A percentile compares a stretch with the other conserved stretches of the same genome.
Conservation (phyloP, 2,329 filamentous ascomycete species). For the Colletotrichum australisinense region DNA sequence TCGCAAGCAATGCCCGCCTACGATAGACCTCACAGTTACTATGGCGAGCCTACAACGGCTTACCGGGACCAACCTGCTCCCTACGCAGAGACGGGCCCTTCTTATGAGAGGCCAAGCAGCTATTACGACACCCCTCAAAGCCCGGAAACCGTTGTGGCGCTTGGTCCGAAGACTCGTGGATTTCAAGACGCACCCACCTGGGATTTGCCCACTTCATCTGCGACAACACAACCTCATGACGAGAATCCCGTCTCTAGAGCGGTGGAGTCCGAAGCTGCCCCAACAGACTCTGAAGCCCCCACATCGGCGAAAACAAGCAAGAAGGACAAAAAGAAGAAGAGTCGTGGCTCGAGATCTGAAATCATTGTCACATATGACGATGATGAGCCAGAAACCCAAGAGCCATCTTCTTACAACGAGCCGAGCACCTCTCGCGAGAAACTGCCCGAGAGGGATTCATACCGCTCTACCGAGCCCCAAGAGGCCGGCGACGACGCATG, state of each 20-base stretch:
- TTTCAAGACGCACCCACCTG: constrained; percentile 11
- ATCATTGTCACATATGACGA: constrained; percentile 43
- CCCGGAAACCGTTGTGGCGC: constrained; percentile 28
- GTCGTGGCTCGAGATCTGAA: constrained; percentile 46
- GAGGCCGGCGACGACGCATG: constrained; percentile 39
- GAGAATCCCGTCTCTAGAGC: not conserved
- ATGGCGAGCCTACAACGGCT: not conserved
- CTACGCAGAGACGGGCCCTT: not conserved
- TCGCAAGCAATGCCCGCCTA: not conserved
- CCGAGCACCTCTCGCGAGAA: not conserved
- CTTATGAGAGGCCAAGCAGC: constrained; percentile 4
- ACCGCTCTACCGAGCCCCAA: constrained; percentile 35
- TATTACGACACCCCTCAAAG: constrained; percentile 10
- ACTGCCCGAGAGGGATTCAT: constrained; percentile 13
- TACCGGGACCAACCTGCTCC: not conserved
- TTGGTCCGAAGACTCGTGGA: constrained; percentile 10
- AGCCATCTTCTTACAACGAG: not conserved
- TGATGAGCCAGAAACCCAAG: constrained; percentile 34
- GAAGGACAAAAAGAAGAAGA: constrained; percentile 54
- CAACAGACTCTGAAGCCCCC: constrained; percentile 37
- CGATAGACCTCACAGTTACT: constrained; percentile 6
- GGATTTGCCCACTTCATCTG: constrained; percentile 8
- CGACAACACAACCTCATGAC: not conserved
- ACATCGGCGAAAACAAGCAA: constrained; percentile 43
- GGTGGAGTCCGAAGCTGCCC: constrained; percentile 1